phyloP scores from a whole-genome alignment of 2,329 filamentous ascomycete genomes.

The Aspergillus sp. region DNA sequence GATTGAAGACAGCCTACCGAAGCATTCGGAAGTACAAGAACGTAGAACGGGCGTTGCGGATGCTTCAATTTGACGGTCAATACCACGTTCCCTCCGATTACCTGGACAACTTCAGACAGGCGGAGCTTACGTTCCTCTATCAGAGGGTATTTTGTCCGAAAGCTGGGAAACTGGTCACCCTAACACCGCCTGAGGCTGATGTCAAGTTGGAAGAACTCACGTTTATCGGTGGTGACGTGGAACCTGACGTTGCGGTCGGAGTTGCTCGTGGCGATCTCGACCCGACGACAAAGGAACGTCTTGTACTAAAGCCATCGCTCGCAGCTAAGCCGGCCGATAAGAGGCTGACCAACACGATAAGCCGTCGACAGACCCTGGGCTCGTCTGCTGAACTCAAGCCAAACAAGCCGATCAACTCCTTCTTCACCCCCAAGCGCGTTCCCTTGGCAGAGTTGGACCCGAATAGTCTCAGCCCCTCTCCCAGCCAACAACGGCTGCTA shows the following conservation, averaged over 20 bases:
- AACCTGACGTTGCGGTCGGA: slow-evolving; percentile 67
- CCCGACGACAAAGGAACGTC: slow-evolving; percentile 78
- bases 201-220: slow-evolving; percentile 70
- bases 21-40: slow-evolving; percentile 88
- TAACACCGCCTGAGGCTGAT: slow-evolving; percentile 67
- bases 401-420: slow-evolving; percentile 63
- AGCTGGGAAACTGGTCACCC: slow-evolving; percentile 69
- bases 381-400: slow-evolving; percentile 58
- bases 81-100: slow-evolving; percentile 79
- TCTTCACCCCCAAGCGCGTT: slow-evolving; percentile 65
- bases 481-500: slow-evolving; percentile 61
- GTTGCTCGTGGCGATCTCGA: slow-evolving; percentile 83
- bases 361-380: slow-evolving; percentile 44
- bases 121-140: slow-evolving; percentile 89
- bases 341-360: slow-evolving; percentile 38
- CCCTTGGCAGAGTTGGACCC: slow-evolving; percentile 69
- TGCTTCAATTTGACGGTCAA: slow-evolving; percentile 87
- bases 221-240: slow-evolving; percentile 76
- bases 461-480: slow-evolving; percentile 67
- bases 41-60: slow-evolving; percentile 76
- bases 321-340: slow-evolving; percentile 27
- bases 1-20: slow-evolving; percentile 89
- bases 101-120: slow-evolving; percentile 76
- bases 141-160: slow-evolving; percentile 91
- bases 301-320: slow-evolving; percentile 43